Evolutionary conservation across 169 alveolate species (phyloP), one percentile per base, ranked within the genome.

Genomic region (Eimeria falciformis): DNA sequence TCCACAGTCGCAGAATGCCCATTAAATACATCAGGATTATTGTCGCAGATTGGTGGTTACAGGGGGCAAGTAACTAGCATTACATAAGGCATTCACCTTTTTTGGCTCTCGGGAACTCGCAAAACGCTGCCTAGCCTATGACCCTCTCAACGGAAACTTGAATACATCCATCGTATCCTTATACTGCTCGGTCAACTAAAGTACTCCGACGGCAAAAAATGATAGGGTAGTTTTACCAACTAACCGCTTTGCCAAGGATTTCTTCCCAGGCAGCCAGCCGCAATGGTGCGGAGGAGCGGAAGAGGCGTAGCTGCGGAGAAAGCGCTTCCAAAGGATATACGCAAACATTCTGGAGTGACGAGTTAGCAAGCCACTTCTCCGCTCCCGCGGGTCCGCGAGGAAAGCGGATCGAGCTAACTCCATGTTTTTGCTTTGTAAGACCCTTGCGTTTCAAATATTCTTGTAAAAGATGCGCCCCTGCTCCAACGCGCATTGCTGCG

Each of bases 201-300:
- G 4, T 0, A 33, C 40, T 33, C 40, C 40, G 4, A 33, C 2
- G 40, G 40, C 40, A 33, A 33, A 33, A 33, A 33, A 2, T 33
- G 40, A 33, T 33, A 33, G 2, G 40, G 40, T 33, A 33, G 40
- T 33, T 33, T 56, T 33, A 81, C 25, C 6, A 4, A 0, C 77
- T 55, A 40, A 53, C 77, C 0, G 78, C 90, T 56, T 56, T 58
- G 6, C 58, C 37, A 81, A 81, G 45, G 56, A 81, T 55, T 40
- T 33, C 77, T 81, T 81, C 78, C 90, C 90, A 81, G 40, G 58
- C 90, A 27, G 90, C 90, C 43, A 81, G 58, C 58, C 90, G 90
- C 73, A 18, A 37, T 2, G 90, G 90, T 17, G 90, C 90, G 12
- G 90, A 25, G n/a, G 53, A 81, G 55, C 56, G 37, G 47, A 81